A percentile compares a stretch with the other conserved stretches of the same genome.
Evolutionary conservation across 345 rosid species (phyloP).

Genomic region (Pugionium cornutum): DNA sequence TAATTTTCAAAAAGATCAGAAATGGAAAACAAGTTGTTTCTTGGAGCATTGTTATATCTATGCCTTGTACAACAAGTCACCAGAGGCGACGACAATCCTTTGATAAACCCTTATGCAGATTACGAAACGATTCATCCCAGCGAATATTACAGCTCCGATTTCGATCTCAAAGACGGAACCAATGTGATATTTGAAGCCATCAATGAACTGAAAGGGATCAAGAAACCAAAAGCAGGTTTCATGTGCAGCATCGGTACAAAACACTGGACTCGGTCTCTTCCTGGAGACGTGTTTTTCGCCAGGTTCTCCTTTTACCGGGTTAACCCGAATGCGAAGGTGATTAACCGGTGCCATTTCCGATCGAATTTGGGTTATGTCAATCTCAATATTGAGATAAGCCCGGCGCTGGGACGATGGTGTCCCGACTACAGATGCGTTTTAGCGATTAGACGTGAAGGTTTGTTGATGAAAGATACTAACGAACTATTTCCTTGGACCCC

Average conservation of each 20-base stretch:
- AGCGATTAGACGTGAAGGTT: too few relatives aligned
- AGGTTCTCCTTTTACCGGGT: conserved; percentile 32
- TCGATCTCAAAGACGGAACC: too few relatives aligned
- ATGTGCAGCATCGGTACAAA: background rate
- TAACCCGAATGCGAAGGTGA: conserved; percentile 26
- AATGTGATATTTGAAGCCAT: too few relatives aligned
- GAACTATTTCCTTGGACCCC: too few relatives aligned
- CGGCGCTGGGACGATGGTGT: conserved; percentile 28
- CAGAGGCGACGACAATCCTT: conserved; percentile 23
- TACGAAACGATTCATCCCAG: too few relatives aligned
- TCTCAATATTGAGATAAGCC: background rate
- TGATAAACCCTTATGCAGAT: conserved; percentile 4
- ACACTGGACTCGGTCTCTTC: conserved; percentile 32
- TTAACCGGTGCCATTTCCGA: background rate
- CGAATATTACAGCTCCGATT: too few relatives aligned
- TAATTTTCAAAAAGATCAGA: background rate
- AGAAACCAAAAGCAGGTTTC: too few relatives aligned
- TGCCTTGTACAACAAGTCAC: conserved; percentile 32
- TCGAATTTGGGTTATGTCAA: too few relatives aligned
- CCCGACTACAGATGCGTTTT: background rate
- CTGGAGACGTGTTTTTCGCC: conserved; percentile 33
- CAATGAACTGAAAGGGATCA: too few relatives aligned
- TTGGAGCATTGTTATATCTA: conserved; percentile 22
- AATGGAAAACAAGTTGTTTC: conserved; percentile 7
- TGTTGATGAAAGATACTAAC: too few relatives aligned